Base-by-base conservation (phyloP, 257 asterid species). In the Gentiana straminea region DNA sequence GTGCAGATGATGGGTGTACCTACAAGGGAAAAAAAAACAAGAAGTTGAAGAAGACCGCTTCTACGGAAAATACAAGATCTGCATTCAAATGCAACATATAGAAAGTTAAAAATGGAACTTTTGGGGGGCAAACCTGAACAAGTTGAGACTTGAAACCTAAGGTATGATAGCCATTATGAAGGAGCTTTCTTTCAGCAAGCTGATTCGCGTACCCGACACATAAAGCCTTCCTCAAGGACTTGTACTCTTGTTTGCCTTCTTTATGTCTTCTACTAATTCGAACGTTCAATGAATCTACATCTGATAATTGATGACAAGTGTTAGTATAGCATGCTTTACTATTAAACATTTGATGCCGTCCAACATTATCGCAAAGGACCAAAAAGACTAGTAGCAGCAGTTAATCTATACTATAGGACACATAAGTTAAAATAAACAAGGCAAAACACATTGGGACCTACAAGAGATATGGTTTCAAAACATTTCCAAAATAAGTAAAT, bases 121-220 rank as follows among this genome's bases (percentile, higher is more conserved):
- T 10, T 10, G 7, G 9, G 37, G 11, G 47, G 52, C 43, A 57
- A 57, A 91, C 98, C 95, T 91, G 97, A 62, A 85, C 95, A 57
- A 91, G 75, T 54, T 87, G 95, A 48, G 98, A 72, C 77, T 85
- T 88, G 77, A 84, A 79, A 78, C 97, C 95, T 59, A 87, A 70
- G 49, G 96, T 79, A 54, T 87, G 82, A 56, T 70, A 92, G 54
- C 98, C 98, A 57, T 92, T 92, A 60, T 92, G 98, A 44, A 84
- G 97, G 51, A 85, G 68, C 97, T 83, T 88, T 57, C 98, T 69
- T 77, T 92, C 95, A 35, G 91, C 98, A 59, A 88, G 92, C 79
- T 92, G 97, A 74, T 82, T 85, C 62, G 89, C 90, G 37, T 78
- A 85, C 49, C 98, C 98, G 38, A 82, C 68, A 71, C 93, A 92